Percentiles rank a stretch among this genome's conserved stretches.
phyloP scores from a whole-genome alignment of 345 rosid species.

The Atalantia buxifolia region DNA sequence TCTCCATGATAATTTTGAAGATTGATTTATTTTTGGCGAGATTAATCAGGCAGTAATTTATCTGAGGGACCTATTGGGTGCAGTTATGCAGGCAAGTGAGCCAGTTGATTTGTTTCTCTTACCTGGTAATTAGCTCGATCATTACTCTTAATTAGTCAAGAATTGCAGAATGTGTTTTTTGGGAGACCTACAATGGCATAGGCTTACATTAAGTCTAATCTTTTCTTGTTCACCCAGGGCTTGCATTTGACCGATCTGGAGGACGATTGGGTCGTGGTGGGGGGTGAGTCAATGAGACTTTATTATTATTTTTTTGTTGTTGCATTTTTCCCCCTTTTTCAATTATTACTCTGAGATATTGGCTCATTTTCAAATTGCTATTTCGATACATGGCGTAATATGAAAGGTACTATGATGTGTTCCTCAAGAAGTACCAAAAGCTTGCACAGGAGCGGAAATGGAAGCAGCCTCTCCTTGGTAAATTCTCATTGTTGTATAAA shows the following conservation, averaged over 20 bases:
- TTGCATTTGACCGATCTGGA: conserved; percentile 53
- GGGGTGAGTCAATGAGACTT: conserved; percentile 28
- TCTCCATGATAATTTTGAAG: neutral
- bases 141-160: neutral
- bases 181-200: neutral
- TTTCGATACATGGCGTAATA: neutral
- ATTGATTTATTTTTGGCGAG: neutral
- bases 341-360: neutral
- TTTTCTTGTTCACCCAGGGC: conserved; percentile 28
- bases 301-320: neutral
- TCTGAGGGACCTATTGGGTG: conserved; percentile 11
- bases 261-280: conserved; percentile 54
- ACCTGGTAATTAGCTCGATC: conserved; percentile 29
- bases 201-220: neutral
- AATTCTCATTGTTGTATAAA: neutral
- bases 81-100: conserved; percentile 42
- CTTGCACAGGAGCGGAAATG: conserved; percentile 35
- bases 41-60: neutral
- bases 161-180: neutral
- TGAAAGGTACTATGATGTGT: conserved; percentile 40
- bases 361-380: neutral
- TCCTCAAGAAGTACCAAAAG: conserved; percentile 36
- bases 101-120: conserved; percentile 40
- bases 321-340: neutral
- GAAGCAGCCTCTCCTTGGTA: conserved; percentile 43